Conservation (phyloP, 1,284 basidiomycete species). For the Amylostereum areolatum region DNA sequence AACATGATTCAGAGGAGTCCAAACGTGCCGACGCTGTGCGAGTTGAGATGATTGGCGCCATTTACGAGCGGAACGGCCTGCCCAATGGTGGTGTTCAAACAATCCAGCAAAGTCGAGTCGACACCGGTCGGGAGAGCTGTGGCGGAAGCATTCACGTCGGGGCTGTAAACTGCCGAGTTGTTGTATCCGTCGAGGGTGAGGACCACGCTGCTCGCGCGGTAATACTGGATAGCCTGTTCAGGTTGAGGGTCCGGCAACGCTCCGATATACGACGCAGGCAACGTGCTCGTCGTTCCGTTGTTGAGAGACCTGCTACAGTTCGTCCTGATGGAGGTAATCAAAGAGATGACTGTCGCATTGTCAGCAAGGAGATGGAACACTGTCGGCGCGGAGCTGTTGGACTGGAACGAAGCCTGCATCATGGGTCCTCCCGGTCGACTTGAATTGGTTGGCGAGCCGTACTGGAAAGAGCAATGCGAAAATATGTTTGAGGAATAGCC, state of each 20-base stretch:
- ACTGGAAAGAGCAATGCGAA: constrained; percentile 17
- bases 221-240: constrained; percentile 33
- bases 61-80: constrained; percentile 28
- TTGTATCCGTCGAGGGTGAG: constrained; percentile 41
- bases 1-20: too few relatives aligned
- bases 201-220: constrained; percentile 30
- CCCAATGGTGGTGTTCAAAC: constrained; percentile 41
- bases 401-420: constrained; percentile 16
- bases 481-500: constrained; percentile 13
- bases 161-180: constrained; percentile 25
- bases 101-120: constrained; percentile 32
- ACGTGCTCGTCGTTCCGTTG: background rate
- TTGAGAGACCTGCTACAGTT: constrained; percentile 3
- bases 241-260: constrained; percentile 14
- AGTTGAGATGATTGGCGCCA: constrained; percentile 7
- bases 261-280: background rate
- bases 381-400: constrained; percentile 11
- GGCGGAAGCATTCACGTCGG: constrained; percentile 19
- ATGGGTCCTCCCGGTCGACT: constrained; percentile 21
- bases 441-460: constrained; percentile 18
- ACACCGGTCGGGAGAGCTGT: constrained; percentile 32
- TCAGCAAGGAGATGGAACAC: constrained; percentile 16
- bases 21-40: too few relatives aligned
- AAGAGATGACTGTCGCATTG: constrained; percentile 14
- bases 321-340: constrained; percentile 10